Percentiles rank a stretch among this genome's conserved stretches.
These are phyloP conservation scores for Phytophthora pini DNA, from an alignment of 352 stramenopile genomes.

Conservation along the genomic window DNA sequence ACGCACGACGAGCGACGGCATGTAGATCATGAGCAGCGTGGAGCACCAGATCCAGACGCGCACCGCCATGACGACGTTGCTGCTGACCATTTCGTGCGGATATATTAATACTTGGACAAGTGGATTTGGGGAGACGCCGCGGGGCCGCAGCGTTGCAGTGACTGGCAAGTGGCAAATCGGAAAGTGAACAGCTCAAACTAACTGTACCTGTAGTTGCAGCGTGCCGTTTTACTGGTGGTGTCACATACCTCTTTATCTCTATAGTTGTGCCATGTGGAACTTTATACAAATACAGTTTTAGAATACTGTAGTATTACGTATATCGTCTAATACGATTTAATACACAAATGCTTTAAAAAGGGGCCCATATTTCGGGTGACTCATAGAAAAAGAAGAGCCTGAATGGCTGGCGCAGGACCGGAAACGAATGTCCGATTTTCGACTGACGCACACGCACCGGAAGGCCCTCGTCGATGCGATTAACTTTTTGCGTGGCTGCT, in stretches of 20 bases:
- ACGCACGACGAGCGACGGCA: constrained; percentile 37
- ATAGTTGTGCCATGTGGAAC: background rate
- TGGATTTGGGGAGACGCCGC: background rate
- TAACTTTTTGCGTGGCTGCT: too few relatives aligned
- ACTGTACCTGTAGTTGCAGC: background rate
- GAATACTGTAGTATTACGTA: background rate
- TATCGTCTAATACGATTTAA: background rate
- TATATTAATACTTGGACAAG: constrained; percentile 2
- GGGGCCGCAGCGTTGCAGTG: background rate
- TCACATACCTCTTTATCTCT: background rate
- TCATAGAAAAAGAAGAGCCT: constrained; percentile 18
- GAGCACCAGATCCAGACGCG: constrained; percentile 39
- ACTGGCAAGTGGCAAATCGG: constrained; percentile 18
- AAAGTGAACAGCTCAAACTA: constrained; percentile 9
- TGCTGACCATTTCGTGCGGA: constrained; percentile 14
- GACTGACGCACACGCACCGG: background rate
- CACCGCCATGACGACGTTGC: constrained; percentile 26
- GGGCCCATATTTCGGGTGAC: constrained; percentile 9
- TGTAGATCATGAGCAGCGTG: constrained; percentile 37
- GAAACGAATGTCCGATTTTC: background rate
- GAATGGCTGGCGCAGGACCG: constrained; percentile 8
- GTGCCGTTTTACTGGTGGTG: background rate
- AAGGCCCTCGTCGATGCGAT: too few relatives aligned
- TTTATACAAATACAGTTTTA: background rate
- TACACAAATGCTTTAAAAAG: background rate